These are phyloP conservation scores for Paraphoma chrysanthemicola DNA, from an alignment of 2,329 filamentous ascomycete species.

Conservation along the genomic window DNA sequence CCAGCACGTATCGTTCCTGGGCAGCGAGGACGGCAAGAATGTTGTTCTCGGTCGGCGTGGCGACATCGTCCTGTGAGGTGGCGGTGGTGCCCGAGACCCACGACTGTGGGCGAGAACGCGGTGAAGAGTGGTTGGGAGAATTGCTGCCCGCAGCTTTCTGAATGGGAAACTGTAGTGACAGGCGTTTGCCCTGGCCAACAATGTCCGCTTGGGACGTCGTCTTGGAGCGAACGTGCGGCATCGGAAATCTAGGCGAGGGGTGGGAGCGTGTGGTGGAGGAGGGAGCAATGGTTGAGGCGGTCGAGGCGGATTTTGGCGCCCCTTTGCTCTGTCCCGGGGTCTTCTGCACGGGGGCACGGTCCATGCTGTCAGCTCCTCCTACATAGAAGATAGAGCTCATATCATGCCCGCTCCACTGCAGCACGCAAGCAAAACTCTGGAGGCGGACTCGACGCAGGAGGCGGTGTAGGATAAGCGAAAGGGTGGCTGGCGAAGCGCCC, in stretches of 20 bases:
- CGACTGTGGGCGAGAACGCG: conserved; percentile 47
- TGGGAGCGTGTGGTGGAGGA: conserved; percentile 26
- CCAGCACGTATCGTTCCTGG: conserved; percentile 88
- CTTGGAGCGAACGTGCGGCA: conserved; percentile 43
- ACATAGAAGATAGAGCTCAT: conserved; percentile 26
- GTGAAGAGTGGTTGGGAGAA: conserved; percentile 36
- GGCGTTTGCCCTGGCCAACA: conserved; percentile 51
- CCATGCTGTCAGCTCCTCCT: conserved; percentile 35
- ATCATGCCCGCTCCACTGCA: conserved; percentile 25
- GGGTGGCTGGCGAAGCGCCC: conserved; percentile 37
- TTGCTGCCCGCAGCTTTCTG: conserved; percentile 46
- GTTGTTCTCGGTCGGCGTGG: conserved; percentile 42
- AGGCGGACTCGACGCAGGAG: conserved; percentile 40
- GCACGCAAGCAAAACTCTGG: conserved; percentile 27
- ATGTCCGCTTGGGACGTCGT: conserved; percentile 45
- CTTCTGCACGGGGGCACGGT: conserved; percentile 30
- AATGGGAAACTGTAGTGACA: conserved; percentile 59
- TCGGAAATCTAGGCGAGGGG: conserved; percentile 18
- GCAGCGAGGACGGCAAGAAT: conserved; percentile 90
- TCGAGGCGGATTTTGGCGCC: conserved; percentile 23
- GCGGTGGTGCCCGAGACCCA: conserved; percentile 43
- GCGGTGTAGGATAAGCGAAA: conserved; percentile 44
- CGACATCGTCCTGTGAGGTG: conserved; percentile 32
- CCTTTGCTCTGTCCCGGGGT: conserved; percentile 35
- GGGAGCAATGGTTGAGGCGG: conserved; percentile 16